phyloP scores from a whole-genome alignment of 2,329 filamentous ascomycete genomes.

The Fusarium sp. region DNA sequence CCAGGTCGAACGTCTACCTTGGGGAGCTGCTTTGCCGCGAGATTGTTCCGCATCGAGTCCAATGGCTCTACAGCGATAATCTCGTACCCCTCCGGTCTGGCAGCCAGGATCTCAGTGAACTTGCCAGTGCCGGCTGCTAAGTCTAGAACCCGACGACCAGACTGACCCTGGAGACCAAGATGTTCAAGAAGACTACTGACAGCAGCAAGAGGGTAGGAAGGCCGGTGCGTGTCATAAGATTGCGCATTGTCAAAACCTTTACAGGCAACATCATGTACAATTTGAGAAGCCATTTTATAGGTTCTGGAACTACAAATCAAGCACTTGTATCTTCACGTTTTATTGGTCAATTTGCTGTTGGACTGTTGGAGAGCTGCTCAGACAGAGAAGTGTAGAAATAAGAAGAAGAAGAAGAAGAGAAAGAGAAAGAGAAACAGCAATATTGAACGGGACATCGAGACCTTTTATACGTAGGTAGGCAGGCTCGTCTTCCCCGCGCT shows the following conservation, averaged over 20 bases:
- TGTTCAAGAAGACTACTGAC: conserved; percentile 71
- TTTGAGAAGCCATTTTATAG: conserved; percentile 34
- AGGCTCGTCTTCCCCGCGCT: conserved; percentile 32
- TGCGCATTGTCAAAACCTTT: conserved; percentile 77
- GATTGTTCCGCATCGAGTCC: conserved; percentile 73
- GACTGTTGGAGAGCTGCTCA: not conserved
- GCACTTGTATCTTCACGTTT: conserved; percentile 3
- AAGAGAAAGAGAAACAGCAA: not conserved
- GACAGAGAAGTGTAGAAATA: conserved; percentile 14
- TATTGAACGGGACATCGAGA: conserved; percentile 1
- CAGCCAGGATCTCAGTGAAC: conserved; percentile 75
- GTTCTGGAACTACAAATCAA: conserved; percentile 8
- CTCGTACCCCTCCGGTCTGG: conserved; percentile 70
- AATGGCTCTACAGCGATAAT: conserved; percentile 77
- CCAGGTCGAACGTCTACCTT: conserved; percentile 71
- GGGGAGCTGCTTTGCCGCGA: conserved; percentile 70
- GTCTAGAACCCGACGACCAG: conserved; percentile 70
- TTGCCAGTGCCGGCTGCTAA: conserved; percentile 80
- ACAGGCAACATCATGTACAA: conserved; percentile 66
- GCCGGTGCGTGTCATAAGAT: conserved; percentile 77
- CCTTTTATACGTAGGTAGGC: conserved; percentile 38
- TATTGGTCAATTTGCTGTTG: conserved; percentile 11
- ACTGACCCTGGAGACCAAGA: conserved; percentile 65
- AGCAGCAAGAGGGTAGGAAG: conserved; percentile 73
- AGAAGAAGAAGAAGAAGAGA: too few species aligned